These are phyloP conservation scores for Pyrenopolyporus hunteri DNA, from an alignment of 495 filamentous ascomycete species.

Conservation along the genomic window DNA sequence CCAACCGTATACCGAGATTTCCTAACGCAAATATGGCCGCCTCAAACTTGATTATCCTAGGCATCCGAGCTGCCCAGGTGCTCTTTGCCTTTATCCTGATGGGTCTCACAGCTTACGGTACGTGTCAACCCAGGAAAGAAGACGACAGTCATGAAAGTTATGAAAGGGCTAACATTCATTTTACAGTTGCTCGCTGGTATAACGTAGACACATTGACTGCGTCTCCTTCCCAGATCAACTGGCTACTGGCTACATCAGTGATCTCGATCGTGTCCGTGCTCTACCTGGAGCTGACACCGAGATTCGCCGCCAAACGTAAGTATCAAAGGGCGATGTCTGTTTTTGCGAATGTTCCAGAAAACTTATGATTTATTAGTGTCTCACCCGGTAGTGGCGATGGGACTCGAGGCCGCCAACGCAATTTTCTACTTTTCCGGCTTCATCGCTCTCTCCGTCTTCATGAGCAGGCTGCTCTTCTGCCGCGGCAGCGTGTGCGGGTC, in stretches of 20 bases:
- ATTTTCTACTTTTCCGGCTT: slow-evolving; percentile 86
- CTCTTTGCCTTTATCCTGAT: slow-evolving; percentile 71
- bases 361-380: slow-evolving; percentile 49
- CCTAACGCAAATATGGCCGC: slow-evolving; percentile 29
- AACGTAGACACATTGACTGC: slow-evolving; percentile 50
- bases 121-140: slow-evolving; percentile 30
- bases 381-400: slow-evolving; percentile 64
- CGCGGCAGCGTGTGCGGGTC: slow-evolving; percentile 56
- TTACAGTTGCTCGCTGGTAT: slow-evolving; percentile 57
- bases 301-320: slow-evolving; percentile 54
- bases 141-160: background rate
- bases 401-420: slow-evolving; percentile 68
- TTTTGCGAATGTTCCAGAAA: background rate
- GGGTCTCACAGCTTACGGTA: slow-evolving; percentile 74
- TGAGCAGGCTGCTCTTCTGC: slow-evolving; percentile 62
- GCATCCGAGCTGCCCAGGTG: slow-evolving; percentile 57
- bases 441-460: slow-evolving; percentile 70
- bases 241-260: slow-evolving; percentile 70
- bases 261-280: slow-evolving; percentile 70
- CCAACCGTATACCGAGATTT: slow-evolving; percentile 28
- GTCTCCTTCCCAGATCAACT: slow-evolving; percentile 68
- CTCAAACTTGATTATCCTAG: slow-evolving; percentile 35
- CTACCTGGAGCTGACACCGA: slow-evolving; percentile 69
- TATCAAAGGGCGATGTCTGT: background rate
- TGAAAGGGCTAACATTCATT: slow-evolving; percentile 2